Conservation (phyloP, 1,139 yeast species). For the Kazachstania sp. region DNA sequence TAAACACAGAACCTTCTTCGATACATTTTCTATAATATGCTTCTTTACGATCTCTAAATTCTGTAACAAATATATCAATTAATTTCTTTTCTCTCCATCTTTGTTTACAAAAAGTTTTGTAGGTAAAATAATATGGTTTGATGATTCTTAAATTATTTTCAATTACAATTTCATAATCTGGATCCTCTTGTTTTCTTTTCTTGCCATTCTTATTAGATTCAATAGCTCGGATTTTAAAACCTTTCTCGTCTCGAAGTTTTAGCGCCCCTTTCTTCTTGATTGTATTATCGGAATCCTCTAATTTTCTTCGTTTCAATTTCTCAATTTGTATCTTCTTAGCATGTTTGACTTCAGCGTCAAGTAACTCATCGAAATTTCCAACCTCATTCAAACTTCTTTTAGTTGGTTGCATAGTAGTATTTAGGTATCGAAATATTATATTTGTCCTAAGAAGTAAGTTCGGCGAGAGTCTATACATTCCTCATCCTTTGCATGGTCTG, state of each 20-base stretch:
- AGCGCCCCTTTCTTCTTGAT: background rate
- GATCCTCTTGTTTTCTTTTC: slow-evolving; percentile 27
- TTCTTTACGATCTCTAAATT: slow-evolving; percentile 73
- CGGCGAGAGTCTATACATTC: background rate
- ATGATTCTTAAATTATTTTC: slow-evolving; percentile 64
- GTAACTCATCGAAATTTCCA: slow-evolving; percentile 9
- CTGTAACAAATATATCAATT: slow-evolving; percentile 70
- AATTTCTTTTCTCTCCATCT: slow-evolving; percentile 84
- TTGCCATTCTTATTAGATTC: slow-evolving; percentile 18
- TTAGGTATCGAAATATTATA: background rate
- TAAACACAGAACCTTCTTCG: slow-evolving; percentile 59
- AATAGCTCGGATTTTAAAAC: slow-evolving; percentile 26
- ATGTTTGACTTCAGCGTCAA: slow-evolving; percentile 11
- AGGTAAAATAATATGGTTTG: slow-evolving; percentile 80
- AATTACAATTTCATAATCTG: slow-evolving; percentile 31
- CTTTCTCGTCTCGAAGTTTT: slow-evolving; percentile 23
- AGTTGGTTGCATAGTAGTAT: background rate
- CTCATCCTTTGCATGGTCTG: background rate
- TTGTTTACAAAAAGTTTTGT: slow-evolving; percentile 80
- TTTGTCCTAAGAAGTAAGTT: background rate
- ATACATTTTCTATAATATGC: slow-evolving; percentile 65
- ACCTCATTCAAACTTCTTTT: background rate
- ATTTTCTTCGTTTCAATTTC: slow-evolving; percentile 8
- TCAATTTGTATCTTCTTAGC: slow-evolving; percentile 11
- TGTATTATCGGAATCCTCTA: background rate